Evolutionary conservation across 2,329 filamentous ascomycete genomes (phyloP), one percentile per base, ranked within the genome.

Genomic region (Verticillium albo-atrum): DNA sequence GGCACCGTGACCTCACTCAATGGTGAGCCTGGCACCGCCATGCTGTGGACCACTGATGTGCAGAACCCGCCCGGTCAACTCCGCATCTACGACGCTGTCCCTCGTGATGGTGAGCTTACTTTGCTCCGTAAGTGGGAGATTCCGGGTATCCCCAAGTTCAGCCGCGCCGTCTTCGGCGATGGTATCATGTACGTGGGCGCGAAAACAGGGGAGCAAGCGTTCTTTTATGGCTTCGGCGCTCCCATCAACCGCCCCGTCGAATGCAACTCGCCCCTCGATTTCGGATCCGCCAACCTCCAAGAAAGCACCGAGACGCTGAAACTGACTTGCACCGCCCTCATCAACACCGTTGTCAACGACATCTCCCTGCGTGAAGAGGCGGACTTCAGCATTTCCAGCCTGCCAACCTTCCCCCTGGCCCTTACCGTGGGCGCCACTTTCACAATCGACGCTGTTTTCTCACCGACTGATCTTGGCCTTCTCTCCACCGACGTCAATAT

Each of bases 31-130:
- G 83, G 83, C 3, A 84, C 82, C 1, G 83, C 82, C 27, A 75
- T 86, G 1, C 67, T 85, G 6, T 86, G 83, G 83, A 78, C 77
- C 1, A 79, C 77, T 1, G 83, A 86, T 58, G 80, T 85, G 0
- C 79, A 85, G 62, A 81, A 81, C 6, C 55, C 55, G 23, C 55
- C 55, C 3, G 71, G 72, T 6, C 79, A 80, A 60, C 73, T 85
- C 10, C 75, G 80, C 23, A 75, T 84, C 34, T 85, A 83, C 64
- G 75, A 83, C 25, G 79, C 82, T 0, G 68, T 84, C 1, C 83
- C 81, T 0, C 69, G 74, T 9, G 75, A 78, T 26, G 79, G 79
- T 0, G 61, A 68, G 1, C 67, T 86, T 54, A 79, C 72, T 2
- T 70, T 80, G 56, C 75, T 85, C 62, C 78, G 79, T 32, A 75